Evolutionary conservation across 1,284 basidiomycete species (phyloP), one percentile per base, ranked within the genome.

Genomic region (Exobasidium cylindrosporum): DNA sequence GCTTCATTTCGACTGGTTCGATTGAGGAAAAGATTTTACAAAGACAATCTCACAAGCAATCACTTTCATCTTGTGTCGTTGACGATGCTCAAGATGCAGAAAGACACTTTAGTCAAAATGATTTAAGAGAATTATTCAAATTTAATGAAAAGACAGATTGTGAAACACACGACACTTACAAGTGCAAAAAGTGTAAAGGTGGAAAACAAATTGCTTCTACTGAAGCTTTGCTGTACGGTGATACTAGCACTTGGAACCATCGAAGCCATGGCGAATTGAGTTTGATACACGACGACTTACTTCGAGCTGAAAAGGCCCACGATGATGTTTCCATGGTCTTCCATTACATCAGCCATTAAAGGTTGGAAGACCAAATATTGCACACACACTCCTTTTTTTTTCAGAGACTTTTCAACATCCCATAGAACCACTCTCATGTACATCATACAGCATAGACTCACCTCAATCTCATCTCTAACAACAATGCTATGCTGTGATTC

Each of bases 1-100:
- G 95, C 23, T 98, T 97, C 82, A 94, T 97, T 73, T 90, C 92
- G 1, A 96, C 95, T 0, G 95, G 95, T 0, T 96, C 94, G 1
- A 97, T 99, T 68, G 96, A 99, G 82, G 96, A 99, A 82, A 98
- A 97, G 84, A 96, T 97, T 66, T 93, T 96, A 81, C 93, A 97
- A 81, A 92, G 82, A 3, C 81, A 81, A 63, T 93, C 94, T 46
- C 90, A 89, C 76, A 98, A 99, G 81, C 93, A 97, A 81, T 92
- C 94, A 2, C 86, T 98, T 1, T 98, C 96, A 0, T 93, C 94
- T 0, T 92, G 92, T 24, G 94, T 98, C 3, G 94, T 99, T 11
- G 95, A 98, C 79, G 93, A 97, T 80, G 95, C 93, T 67, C 90
- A 96, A 81, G 92, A 96, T 75, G 87, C 91, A 0, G 95, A 96